A percentile compares a stretch with the other conserved stretches of the same genome.
phyloP scores from a whole-genome alignment of 495 filamentous ascomycete genomes.

The Podospora didyma region DNA sequence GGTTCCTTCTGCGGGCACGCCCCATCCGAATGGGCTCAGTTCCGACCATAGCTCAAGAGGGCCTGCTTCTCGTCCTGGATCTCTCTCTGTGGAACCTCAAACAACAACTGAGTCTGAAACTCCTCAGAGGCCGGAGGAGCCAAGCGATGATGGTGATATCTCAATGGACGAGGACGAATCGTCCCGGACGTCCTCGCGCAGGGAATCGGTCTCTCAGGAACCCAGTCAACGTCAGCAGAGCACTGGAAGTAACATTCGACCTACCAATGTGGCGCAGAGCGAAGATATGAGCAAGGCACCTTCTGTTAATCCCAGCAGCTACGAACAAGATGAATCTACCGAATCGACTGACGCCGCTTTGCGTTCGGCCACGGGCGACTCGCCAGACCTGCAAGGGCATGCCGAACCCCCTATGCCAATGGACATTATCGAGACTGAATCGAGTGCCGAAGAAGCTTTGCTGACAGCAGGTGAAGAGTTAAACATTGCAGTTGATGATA shows the following conservation, averaged over 20 bases:
- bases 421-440: background rate
- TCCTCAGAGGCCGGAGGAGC: background rate
- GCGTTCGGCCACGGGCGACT: background rate
- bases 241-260: background rate
- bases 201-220: background rate
- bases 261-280: background rate
- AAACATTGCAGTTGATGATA: background rate
- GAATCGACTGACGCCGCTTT: background rate
- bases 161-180: constrained; percentile 14
- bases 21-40: constrained; percentile 8
- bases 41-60: background rate
- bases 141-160: constrained; percentile 6
- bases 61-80: background rate
- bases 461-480: background rate
- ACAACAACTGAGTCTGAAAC: background rate
- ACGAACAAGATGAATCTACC: background rate
- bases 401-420: background rate
- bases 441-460: background rate
- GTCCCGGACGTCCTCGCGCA: background rate
- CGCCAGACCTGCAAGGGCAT: background rate
- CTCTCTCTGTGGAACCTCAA: background rate
- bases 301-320: background rate
- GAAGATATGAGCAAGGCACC: background rate
- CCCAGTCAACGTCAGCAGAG: background rate
- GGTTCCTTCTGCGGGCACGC: constrained; percentile 29